These are phyloP conservation scores for Entoloma clypeatum DNA, from an alignment of 1,284 basidiomycete species.

Conservation along the genomic window DNA sequence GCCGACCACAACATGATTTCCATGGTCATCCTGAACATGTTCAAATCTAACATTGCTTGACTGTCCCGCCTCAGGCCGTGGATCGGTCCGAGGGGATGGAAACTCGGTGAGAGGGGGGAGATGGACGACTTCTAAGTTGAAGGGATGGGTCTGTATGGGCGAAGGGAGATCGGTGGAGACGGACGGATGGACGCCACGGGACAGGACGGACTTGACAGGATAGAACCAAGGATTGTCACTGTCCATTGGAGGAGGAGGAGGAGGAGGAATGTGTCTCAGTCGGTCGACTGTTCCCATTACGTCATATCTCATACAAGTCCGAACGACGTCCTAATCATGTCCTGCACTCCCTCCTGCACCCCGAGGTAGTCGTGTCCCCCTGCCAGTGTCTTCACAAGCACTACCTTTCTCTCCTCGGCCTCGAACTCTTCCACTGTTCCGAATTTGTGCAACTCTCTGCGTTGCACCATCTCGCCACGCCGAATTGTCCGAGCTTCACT, in stretches of 20 bases:
- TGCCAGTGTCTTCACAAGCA: constrained; percentile 56
- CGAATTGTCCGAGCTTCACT: constrained; percentile 32
- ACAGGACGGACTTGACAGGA: constrained; percentile 38
- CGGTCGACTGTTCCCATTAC: not conserved
- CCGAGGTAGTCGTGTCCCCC: constrained; percentile 69
- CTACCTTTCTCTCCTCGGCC: constrained; percentile 43
- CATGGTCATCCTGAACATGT: constrained; percentile 65
- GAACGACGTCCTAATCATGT: constrained; percentile 60
- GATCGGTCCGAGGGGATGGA: constrained; percentile 18
- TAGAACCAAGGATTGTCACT: constrained; percentile 31
- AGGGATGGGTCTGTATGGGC: too few species aligned
- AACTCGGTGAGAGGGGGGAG: constrained; percentile 37
- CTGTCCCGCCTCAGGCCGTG: too few species aligned
- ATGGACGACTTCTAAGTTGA: constrained; percentile 49
- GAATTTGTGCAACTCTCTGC: constrained; percentile 48
- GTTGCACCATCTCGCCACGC: constrained; percentile 45
- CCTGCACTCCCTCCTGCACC: constrained; percentile 68
- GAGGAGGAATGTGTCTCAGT: constrained; percentile 1
- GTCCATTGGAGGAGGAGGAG: not conserved
- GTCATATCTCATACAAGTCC: constrained; percentile 14
- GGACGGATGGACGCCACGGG: constrained; percentile 31
- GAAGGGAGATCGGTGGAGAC: constrained; percentile 22
- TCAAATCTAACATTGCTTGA: constrained; percentile 67
- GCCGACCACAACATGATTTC: constrained; percentile 73
- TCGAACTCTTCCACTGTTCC: constrained; percentile 56